Base-by-base conservation (phyloP, 768 basidiomycete species). In the Artomyces pyxidatus region DNA sequence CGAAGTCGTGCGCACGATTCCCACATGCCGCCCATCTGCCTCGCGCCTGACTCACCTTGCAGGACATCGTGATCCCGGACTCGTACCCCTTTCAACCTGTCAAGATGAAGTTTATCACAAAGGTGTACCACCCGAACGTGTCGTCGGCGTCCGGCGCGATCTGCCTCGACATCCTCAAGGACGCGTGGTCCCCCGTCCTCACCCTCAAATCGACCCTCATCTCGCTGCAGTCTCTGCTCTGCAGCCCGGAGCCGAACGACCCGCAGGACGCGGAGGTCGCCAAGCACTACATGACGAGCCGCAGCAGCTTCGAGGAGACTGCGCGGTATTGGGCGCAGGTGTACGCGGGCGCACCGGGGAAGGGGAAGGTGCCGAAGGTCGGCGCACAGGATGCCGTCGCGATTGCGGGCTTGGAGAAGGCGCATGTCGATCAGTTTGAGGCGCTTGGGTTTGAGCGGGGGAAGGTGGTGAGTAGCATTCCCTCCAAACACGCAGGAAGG, bases 251-350 rank as follows among this genome's bases (percentile, higher is more conserved):
- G 63, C 94, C 95, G 7, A 88, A 87, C 54, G 95, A 97, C 62
- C 95, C 94, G 0, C 94, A 97, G 68, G 95, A 98, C 61, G 95
- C 94, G 0, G 93, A 98, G 68, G 94, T 98, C 10, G 94, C 94
- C 11, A 97, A 96, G 64, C 95, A 96, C 62, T 98, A 88, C 59
- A 86, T 88, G 65, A 90, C 92, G 11, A 88, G 85, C 64, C 85
- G 85, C 63, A 68, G 71, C 22, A 83, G 85, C 59, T 98, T 98
- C 57, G 88, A 94, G 50, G 87, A 87, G 32, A 98, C 94, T 3
- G 94, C 94, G 49, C 75, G 78, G 35, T 93, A 94, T 64, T 98
- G 94, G 94, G 89, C 93, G 1, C 82, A 88, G 59, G 81, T 85
- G 25, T 96, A 96, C 63, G 94, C 94, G 2, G 87, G 84, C 39